Evolutionary conservation across 2,329 filamentous ascomycete genomes (phyloP).

Genomic region (Colletotrichum gloeosporioides): DNA sequence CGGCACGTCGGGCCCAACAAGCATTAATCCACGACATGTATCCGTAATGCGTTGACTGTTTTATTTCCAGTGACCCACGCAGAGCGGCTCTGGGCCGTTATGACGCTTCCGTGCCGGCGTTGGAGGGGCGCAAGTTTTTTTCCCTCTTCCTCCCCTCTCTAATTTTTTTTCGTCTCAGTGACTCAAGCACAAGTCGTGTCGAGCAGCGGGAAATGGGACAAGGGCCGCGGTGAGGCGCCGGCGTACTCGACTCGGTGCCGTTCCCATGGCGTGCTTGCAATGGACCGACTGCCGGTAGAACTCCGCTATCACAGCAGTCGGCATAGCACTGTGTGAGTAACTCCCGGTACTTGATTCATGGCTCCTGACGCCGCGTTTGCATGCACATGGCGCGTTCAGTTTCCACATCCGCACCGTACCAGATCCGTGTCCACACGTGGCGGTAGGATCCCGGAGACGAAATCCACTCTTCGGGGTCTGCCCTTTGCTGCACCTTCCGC

Average conservation of each 20-base stretch:
- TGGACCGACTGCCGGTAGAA: conserved; percentile 2
- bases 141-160: neutral
- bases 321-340: neutral
- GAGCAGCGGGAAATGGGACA: neutral
- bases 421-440: neutral
- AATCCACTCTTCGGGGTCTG: neutral
- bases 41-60: neutral
- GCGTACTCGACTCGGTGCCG: neutral
- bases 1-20: neutral
- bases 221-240: neutral
- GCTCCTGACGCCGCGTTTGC: neutral
- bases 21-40: neutral
- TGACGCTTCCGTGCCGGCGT: neutral
- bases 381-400: neutral
- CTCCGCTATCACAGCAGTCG: neutral
- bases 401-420: neutral
- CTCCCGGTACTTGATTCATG: neutral
- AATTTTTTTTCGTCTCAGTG: neutral
- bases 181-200: neutral
- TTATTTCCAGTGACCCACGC: neutral
- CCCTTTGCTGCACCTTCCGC: neutral
- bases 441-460: neutral
- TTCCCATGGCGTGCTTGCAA: neutral
- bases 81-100: neutral
- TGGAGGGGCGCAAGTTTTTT: neutral